Conservation (phyloP, 331 rosid genomes). For the Quercus tomentella region DNA sequence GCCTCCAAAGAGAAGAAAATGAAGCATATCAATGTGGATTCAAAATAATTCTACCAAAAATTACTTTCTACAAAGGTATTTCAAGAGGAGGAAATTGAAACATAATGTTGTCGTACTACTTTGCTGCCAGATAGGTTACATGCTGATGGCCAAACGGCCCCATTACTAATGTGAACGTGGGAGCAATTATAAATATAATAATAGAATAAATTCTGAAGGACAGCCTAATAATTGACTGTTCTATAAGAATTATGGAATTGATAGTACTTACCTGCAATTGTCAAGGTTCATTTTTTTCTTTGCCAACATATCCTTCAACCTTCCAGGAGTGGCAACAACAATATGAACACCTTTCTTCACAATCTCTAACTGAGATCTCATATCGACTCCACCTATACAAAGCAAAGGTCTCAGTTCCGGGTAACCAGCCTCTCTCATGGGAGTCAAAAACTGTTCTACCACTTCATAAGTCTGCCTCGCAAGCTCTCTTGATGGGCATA, state of each 20-base stretch:
- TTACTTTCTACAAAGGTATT: neutral
- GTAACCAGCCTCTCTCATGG: constrained; percentile 84
- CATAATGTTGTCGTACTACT: neutral
- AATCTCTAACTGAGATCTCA: constrained; percentile 79
- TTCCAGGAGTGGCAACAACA: constrained; percentile 96
- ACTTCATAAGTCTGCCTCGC: constrained; percentile 96
- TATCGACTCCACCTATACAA: constrained; percentile 94
- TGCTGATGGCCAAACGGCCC: neutral
- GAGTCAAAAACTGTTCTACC: constrained; percentile 64
- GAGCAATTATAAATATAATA: neutral
- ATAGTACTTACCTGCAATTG: constrained; percentile 50
- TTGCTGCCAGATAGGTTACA: neutral
- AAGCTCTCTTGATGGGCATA: constrained; percentile 89
- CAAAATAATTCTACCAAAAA: neutral
- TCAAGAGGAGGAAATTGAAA: neutral
- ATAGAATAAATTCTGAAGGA: neutral
- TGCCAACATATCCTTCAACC: constrained; percentile 93
- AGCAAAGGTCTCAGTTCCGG: constrained; percentile 88
- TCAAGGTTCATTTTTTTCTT: constrained; percentile 91
- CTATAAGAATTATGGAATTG: neutral
- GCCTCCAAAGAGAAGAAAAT: neutral
- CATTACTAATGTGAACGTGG: neutral
- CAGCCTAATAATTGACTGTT: neutral
- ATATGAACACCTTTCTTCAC: constrained; percentile 94
- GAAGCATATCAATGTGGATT: neutral